phyloP scores from a whole-genome alignment of 768 basidiomycete species.

The Leccinum arenicola region DNA sequence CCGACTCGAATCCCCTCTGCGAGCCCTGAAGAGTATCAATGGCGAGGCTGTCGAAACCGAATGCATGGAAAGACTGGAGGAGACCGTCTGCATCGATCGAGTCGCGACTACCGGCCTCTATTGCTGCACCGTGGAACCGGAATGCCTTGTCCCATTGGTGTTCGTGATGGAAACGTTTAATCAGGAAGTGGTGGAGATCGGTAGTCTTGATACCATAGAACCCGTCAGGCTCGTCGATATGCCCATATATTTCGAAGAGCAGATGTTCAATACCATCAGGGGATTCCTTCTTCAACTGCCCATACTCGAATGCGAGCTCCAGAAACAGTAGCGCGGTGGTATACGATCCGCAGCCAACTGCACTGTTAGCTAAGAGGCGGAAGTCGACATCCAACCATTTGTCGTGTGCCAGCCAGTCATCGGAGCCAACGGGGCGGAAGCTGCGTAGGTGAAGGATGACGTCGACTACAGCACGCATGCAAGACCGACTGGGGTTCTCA shows the following conservation, averaged over 20 bases:
- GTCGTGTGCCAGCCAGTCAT: conserved; percentile 54
- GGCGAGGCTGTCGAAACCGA: conserved; percentile 90
- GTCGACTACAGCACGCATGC: conserved; percentile 60
- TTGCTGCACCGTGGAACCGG: conserved; percentile 79
- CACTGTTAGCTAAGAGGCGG: conserved; percentile 64
- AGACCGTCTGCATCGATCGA: conserved; percentile 58
- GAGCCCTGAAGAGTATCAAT: conserved; percentile 56
- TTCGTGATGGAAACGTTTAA: conserved; percentile 90
- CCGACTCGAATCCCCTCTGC: conserved; percentile 31
- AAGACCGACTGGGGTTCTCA: conserved; percentile 41
- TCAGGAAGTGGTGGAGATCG: conserved; percentile 75
- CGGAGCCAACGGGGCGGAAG: conserved; percentile 42
- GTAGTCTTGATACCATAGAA: conserved; percentile 90
- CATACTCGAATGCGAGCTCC: conserved; percentile 68
- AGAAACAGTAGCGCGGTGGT: conserved; percentile 89
- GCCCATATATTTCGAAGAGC: conserved; percentile 88
- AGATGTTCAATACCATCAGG: conserved; percentile 54
- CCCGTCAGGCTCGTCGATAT: conserved; percentile 97
- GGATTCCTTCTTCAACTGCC: conserved; percentile 27
- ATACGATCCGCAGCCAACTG: conserved; percentile 77
- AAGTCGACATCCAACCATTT: conserved; percentile 83
- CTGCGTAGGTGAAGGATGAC: conserved; percentile 78
- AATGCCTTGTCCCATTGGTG: conserved; percentile 91
- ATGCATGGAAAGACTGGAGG: conserved; percentile 77
- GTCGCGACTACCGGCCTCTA: conserved; percentile 57